Evolutionary conservation across 2,329 filamentous ascomycete species (phyloP), one percentile per base, ranked within the genome.

Genomic region (Didymella pinodella): DNA sequence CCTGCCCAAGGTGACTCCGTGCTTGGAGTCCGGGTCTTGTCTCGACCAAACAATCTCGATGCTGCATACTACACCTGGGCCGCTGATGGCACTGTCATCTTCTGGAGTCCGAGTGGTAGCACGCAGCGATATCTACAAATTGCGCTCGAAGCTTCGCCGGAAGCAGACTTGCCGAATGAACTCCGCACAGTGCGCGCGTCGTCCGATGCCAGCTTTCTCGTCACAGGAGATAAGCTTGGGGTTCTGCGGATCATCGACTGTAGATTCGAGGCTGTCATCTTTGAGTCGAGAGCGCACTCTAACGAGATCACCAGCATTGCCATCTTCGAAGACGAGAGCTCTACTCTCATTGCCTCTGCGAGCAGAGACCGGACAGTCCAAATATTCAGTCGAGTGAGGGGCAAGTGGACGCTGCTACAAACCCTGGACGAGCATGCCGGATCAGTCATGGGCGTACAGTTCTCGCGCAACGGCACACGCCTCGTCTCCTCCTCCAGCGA

Each of bases 61-160:
- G 88, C 92, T 0, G 85, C 88, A 8, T 97, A 98, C 71, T 88
- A 93, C 64, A 97, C 93, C 0, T 99, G 93, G 91, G 93, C 94
- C 2, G 86, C 85, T 22, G 88, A 88, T 50, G 95, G 95, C 5
- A 87, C 85, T 16, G 85, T 98, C 49, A 86, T 91, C 25, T 90
- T 96, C 66, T 99, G 95, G 95, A 86, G 88, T 66, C 75, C 87
- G 14, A 84, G 91, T 48, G 95, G 94, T 22, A 84, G 82, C 51
- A 86, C 89, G 62, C 88, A 86, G 65, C 83, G 84, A 16, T 86
- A 86, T 1, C 80, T 92, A 34, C 80, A 85, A 40, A 83, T 96
- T 12, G 83, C 88, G 4, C 79, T 97, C 5, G 92, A 96, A 59
- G 86, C 90, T 60, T 68, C 79, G 22, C 70, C 78, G 1, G 75